These are phyloP conservation scores for Coelastrella sp. DNA, from an alignment of 139 green algal species.

Conservation along the genomic window DNA sequence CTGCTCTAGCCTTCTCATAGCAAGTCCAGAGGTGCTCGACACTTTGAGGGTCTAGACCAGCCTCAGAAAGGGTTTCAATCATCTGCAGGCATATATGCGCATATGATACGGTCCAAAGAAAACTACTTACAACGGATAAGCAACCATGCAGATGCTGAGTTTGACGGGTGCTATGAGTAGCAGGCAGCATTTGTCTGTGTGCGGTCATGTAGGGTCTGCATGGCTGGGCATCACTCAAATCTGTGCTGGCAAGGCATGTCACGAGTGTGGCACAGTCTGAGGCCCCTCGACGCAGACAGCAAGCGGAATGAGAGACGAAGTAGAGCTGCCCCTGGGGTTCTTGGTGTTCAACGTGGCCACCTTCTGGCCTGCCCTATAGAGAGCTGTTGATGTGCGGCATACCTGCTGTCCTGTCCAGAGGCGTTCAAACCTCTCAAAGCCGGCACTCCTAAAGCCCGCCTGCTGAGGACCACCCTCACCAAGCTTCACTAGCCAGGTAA, in stretches of 20 bases:
- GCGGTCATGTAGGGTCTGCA: too few relatives aligned
- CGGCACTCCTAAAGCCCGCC: neutral
- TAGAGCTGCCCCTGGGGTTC: too few relatives aligned
- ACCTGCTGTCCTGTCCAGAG: conserved; percentile 45
- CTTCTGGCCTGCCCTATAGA: too few relatives aligned
- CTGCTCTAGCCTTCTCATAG: conserved; percentile 45
- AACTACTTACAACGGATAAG: too few relatives aligned
- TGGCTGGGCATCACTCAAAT: too few relatives aligned
- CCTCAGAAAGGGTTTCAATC: conserved; percentile 58
- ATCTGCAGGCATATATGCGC: conserved; percentile 34
- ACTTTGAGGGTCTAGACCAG: conserved; percentile 58
- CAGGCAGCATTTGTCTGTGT: too few relatives aligned
- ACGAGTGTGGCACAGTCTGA: too few relatives aligned
- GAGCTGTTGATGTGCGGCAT: neutral
- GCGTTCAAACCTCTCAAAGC: conserved; percentile 56
- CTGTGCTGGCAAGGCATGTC: too few relatives aligned
- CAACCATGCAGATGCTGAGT: neutral
- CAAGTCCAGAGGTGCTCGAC: conserved; percentile 55
- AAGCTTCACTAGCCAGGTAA: conserved; percentile 13
- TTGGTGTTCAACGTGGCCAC: too few relatives aligned
- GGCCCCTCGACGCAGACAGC: too few relatives aligned
- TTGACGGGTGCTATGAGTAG: too few relatives aligned
- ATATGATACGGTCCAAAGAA: neutral
- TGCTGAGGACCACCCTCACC: neutral
- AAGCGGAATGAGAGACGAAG: too few relatives aligned